phyloP scores from a whole-genome alignment of 768 basidiomycete species.

The Hericium rajendrae region DNA sequence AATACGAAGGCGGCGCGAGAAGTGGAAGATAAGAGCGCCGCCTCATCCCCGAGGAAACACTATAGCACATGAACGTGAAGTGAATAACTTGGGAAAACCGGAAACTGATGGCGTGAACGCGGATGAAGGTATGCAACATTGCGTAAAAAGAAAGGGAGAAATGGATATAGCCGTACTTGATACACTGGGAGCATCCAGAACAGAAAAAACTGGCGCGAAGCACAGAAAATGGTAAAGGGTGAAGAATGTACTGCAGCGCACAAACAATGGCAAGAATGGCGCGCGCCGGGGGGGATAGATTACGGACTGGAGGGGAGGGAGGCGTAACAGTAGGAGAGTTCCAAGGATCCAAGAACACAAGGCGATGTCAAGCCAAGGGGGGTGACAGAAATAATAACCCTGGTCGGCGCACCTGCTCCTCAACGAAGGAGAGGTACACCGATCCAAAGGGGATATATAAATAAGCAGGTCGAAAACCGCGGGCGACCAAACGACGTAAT shows the following conservation, averaged over 20 bases:
- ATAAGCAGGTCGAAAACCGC: slow-evolving; percentile 11
- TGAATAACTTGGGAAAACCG: slow-evolving; percentile 14
- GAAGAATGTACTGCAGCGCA: neutral
- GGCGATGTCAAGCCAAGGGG: slow-evolving; percentile 17
- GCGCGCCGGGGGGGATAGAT: slow-evolving; percentile 2
- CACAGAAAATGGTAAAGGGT: neutral
- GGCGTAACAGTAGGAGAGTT: slow-evolving; percentile 21
- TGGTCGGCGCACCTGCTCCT: slow-evolving; percentile 16
- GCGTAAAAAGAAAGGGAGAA: neutral
- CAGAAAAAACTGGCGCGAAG: slow-evolving; percentile 6
- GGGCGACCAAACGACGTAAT: slow-evolving; percentile 7
- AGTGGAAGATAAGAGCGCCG: slow-evolving; percentile 1
- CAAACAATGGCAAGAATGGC: neutral
- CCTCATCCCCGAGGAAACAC: slow-evolving; percentile 7
- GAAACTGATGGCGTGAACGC: slow-evolving; percentile 2
- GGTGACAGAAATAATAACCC: slow-evolving; percentile 22
- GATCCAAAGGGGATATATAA: slow-evolving; percentile 5
- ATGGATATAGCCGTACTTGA: slow-evolving; percentile 13
- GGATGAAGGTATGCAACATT: slow-evolving; percentile 3
- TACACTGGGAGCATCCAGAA: slow-evolving; percentile 12
- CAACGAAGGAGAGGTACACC: slow-evolving; percentile 15
- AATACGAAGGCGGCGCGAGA: neutral
- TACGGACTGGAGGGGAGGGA: slow-evolving; percentile 1
- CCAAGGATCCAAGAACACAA: slow-evolving; percentile 35
- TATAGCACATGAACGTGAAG: slow-evolving; percentile 11